These are phyloP conservation scores for Backusella liffmaniae DNA, from an alignment of 192 early-diverging fungal genomes.

Conservation along the genomic window DNA sequence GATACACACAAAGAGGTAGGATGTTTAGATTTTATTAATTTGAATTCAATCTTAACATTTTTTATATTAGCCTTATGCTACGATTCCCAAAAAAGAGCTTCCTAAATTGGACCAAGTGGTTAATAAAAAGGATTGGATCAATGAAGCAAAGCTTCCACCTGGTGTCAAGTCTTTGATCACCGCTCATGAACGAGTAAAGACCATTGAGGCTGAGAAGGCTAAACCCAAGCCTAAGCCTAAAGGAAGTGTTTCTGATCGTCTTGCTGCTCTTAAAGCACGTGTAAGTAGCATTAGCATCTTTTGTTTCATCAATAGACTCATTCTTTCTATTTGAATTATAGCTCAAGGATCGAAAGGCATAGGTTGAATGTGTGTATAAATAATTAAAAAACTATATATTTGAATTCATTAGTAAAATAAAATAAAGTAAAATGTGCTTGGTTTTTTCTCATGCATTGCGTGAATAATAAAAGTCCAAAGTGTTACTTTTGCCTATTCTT, in stretches of 20 bases:
- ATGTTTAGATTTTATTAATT: neutral
- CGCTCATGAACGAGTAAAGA: conserved; percentile 4
- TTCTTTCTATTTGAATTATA: neutral
- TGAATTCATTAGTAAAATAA: neutral
- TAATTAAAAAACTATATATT: neutral
- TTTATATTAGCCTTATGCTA: neutral
- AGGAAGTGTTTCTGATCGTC: conserved; percentile 13
- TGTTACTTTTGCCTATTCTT: neutral
- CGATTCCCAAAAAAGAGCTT: conserved; percentile 10
- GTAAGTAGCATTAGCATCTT: neutral
- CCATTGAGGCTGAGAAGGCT: neutral
- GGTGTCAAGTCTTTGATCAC: conserved; percentile 5
- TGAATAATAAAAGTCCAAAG: too few relatives aligned
- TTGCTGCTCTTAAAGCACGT: conserved; percentile 16
- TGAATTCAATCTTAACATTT: too few relatives aligned
- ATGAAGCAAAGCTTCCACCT: conserved; percentile 12
- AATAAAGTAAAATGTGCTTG: neutral
- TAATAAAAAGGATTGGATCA: conserved; percentile 7
- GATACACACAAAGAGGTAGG: conserved; percentile 5
- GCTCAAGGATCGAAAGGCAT: neutral
- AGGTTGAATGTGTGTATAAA: neutral
- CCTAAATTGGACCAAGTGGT: conserved; percentile 5
- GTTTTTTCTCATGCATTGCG: too few relatives aligned
- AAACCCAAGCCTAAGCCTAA: neutral
- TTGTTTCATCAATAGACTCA: neutral